Conservation (phyloP, 164 flowering plant genomes). For the Annona cherimola region DNA sequence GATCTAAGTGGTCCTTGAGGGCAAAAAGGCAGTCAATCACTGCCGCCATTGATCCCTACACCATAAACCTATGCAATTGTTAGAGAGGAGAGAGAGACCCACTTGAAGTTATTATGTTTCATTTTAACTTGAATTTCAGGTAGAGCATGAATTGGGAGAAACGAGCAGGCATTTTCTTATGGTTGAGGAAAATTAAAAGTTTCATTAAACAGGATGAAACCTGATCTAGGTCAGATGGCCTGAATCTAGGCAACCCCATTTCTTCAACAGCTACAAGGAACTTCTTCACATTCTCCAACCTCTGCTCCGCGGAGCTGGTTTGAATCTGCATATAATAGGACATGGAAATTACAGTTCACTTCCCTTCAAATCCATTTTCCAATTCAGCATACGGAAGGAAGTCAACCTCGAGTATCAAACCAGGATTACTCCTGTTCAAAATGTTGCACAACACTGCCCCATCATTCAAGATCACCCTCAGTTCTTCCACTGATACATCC, state of each 20-base stretch:
- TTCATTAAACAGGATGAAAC: background rate
- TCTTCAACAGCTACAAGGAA: conserved; percentile 54
- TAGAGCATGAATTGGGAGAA: background rate
- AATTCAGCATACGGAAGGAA: background rate
- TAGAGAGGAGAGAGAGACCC: background rate
- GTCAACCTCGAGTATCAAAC: conserved; percentile 42
- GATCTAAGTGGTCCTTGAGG: conserved; percentile 31
- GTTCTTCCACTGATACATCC: conserved; percentile 62
- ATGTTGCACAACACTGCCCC: conserved; percentile 51
- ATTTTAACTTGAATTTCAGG: too few relatives aligned
- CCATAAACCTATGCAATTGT: conserved; percentile 2
- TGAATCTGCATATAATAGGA: conserved; percentile 18
- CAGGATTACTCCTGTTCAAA: conserved; percentile 50
- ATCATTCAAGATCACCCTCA: conserved; percentile 50
- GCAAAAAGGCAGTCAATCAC: conserved; percentile 59
- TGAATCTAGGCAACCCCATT: conserved; percentile 65
- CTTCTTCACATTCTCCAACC: conserved; percentile 30
- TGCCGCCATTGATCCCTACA: conserved; percentile 60
- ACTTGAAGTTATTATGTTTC: background rate
- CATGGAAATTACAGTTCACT: background rate
- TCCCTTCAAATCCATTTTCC: background rate
- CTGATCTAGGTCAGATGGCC: conserved; percentile 36
- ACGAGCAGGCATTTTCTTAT: background rate
- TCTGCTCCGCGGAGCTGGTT: conserved; percentile 19
- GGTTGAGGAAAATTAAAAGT: background rate